Base-by-base conservation (phyloP, 768 basidiomycete genomes). In the Boletus rufocinnamomeus region DNA sequence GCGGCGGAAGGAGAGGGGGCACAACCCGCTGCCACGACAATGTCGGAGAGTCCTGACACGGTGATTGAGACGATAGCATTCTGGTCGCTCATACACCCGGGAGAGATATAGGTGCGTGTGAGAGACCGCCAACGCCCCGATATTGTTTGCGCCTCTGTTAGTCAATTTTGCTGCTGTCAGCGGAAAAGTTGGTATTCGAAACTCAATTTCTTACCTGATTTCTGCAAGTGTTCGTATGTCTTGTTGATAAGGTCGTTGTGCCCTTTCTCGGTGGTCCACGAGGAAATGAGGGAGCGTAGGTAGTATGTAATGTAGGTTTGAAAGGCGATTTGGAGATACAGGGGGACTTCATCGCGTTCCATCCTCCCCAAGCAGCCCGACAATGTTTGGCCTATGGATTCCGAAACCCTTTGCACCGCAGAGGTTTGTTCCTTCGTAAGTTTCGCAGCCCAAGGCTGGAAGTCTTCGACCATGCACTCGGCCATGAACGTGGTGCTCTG, bases 71-170 rank as follows among this genome's bases (percentile, higher is more conserved):
- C 19, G 19, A 53, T 35, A 0, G 16, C 1, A 4, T 28, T 17
- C 6, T 40, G 10, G 37, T 52, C 30, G 35, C 17, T 40, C 2
- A 44, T 49, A 14, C n/a, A 54, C 7, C 14, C 50, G 2, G 56
- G 54, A 19, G 41, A 45, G 25, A 63, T 63, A 19, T 62, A 51
- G 25, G 57, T 21, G n/a, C 53, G 57, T 5, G 63, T 54, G 38
- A 64, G 63, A 7, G 57, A 50, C 37, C 62, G 52, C 63, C 62
- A 64, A 16, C 57, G 54, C 0, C 57, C 63, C 9, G 63, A 52
- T 21, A 59, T 56, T 6, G 51, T 21, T 28, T 63, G 62, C 0
- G 54, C 34, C 44, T 64, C 63, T 63, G 46, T 54, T n/a, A 21
- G 21, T 1, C 54, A 35, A 14, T 11, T 23, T 23, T 25, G 16